A percentile compares a stretch with the other conserved stretches of the same genome.
These are phyloP conservation scores for Candida sanyaensis DNA, from an alignment of 1,139 yeast species.

Conservation along the genomic window DNA sequence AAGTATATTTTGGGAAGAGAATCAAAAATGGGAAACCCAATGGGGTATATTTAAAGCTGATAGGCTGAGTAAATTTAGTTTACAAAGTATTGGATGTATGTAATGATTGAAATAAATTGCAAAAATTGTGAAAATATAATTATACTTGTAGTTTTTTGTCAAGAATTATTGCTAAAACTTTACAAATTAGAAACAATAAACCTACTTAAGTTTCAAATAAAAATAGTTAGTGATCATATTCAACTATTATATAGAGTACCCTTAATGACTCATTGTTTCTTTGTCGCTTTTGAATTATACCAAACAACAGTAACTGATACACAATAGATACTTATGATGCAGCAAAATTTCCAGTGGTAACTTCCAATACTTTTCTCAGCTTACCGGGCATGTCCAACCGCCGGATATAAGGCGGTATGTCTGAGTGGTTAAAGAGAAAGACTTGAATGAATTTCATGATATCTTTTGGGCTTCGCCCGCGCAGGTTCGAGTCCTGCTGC, in stretches of 20 bases:
- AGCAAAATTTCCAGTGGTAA: too few species aligned
- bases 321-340: too few species aligned
- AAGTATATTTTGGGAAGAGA: slow-evolving; percentile 47
- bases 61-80: slow-evolving; percentile 26
- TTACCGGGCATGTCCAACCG: too few species aligned
- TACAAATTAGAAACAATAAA: neutral
- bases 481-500: slow-evolving; percentile 1
- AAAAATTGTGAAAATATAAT: too few species aligned
- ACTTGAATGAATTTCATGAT: neutral
- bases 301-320: too few species aligned
- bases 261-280: too few species aligned
- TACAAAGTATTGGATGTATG: slow-evolving; percentile 23
- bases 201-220: too few species aligned
- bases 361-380: too few species aligned
- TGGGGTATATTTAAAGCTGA: slow-evolving; percentile 66
- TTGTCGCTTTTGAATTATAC: too few species aligned
- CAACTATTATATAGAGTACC: too few species aligned
- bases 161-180: neutral
- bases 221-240: too few species aligned
- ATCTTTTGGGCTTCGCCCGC: slow-evolving; percentile 3
- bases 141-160: too few species aligned
- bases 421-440: slow-evolving; percentile 4
- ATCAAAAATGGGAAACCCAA: slow-evolving; percentile 63
- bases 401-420: neutral
- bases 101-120: neutral